A percentile compares a stretch with the other conserved stretches of the same genome.
These are phyloP conservation scores for Ajuga chamaepitys DNA, from an alignment of 257 asterid genomes.

Conservation along the genomic window DNA sequence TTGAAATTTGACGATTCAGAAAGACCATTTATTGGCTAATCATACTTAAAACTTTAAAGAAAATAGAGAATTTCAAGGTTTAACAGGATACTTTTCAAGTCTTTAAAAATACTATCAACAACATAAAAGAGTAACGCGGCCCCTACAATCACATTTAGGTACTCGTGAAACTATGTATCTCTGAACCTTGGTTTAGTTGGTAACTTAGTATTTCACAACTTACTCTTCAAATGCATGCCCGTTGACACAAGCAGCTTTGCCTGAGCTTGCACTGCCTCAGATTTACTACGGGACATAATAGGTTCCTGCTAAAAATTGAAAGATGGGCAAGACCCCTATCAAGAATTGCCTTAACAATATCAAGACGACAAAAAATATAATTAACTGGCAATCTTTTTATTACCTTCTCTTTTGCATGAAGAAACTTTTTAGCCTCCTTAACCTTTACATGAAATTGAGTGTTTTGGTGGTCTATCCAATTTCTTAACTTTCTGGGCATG, in stretches of 20 bases:
- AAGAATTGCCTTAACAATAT: slow-evolving; percentile 32
- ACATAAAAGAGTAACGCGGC: neutral
- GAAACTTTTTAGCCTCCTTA: slow-evolving; percentile 47
- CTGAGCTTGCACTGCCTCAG: slow-evolving; percentile 43
- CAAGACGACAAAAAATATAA: slow-evolving; percentile 6
- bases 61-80: neutral
- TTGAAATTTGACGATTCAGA: too few species aligned
- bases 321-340: slow-evolving; percentile 33
- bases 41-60: neutral
- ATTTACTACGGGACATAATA: slow-evolving; percentile 27
- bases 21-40: neutral
- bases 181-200: slow-evolving; percentile 4
- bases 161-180: slow-evolving; percentile 1
- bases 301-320: slow-evolving; percentile 49
- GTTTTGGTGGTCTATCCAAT: slow-evolving; percentile 56
- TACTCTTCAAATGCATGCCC: slow-evolving; percentile 24
- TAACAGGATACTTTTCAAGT: neutral
- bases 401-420: slow-evolving; percentile 61
- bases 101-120: neutral
- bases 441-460: slow-evolving; percentile 21
- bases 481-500: slow-evolving; percentile 41
- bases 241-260: slow-evolving; percentile 37
- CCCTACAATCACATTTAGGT: neutral
- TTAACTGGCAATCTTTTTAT: neutral
- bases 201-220: slow-evolving; percentile 4